Conservation (phyloP, 2,329 filamentous ascomycete species). For the Diplodia scrobiculata region DNA sequence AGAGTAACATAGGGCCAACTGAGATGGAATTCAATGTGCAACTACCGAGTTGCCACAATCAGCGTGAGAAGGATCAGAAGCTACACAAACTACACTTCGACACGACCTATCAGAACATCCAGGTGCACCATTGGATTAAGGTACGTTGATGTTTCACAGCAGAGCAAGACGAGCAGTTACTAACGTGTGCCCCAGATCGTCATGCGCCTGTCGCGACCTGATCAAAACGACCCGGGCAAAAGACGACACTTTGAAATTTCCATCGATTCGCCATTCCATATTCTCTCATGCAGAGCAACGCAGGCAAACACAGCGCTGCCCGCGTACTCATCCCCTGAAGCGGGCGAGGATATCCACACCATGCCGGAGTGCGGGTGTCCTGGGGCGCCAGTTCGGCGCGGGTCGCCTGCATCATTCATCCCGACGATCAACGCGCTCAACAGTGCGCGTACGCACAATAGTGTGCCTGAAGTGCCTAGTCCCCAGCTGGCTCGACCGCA, state of each 20-base stretch:
- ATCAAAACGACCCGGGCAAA: constrained; percentile 74
- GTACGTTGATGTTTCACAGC: constrained; percentile 49
- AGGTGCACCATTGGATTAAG: constrained; percentile 97
- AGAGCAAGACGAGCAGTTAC: neutral
- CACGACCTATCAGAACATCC: constrained; percentile 90
- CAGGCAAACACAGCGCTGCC: constrained; percentile 85
- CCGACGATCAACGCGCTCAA: constrained; percentile 63
- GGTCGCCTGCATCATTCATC: constrained; percentile 52
- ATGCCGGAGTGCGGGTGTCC: constrained; percentile 65
- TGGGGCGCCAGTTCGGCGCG: constrained; percentile 59
- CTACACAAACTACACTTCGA: constrained; percentile 75
- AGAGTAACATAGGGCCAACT: constrained; percentile 79
- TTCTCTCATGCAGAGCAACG: constrained; percentile 89
- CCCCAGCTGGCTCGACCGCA: constrained; percentile 56
- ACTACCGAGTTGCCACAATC: constrained; percentile 82
- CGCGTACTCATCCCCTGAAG: constrained; percentile 67
- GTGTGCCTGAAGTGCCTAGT: constrained; percentile 40
- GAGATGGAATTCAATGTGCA: constrained; percentile 95
- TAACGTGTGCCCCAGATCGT: constrained; percentile 67
- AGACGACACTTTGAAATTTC: constrained; percentile 92
- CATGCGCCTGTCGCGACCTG: constrained; percentile 83
- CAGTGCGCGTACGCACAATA: constrained; percentile 37
- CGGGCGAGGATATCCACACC: constrained; percentile 37
- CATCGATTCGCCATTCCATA: constrained; percentile 92
- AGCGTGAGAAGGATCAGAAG: constrained; percentile 73